These are phyloP conservation scores for Barnettozyma vustinii DNA, from an alignment of 805 yeast species.

Conservation along the genomic window DNA sequence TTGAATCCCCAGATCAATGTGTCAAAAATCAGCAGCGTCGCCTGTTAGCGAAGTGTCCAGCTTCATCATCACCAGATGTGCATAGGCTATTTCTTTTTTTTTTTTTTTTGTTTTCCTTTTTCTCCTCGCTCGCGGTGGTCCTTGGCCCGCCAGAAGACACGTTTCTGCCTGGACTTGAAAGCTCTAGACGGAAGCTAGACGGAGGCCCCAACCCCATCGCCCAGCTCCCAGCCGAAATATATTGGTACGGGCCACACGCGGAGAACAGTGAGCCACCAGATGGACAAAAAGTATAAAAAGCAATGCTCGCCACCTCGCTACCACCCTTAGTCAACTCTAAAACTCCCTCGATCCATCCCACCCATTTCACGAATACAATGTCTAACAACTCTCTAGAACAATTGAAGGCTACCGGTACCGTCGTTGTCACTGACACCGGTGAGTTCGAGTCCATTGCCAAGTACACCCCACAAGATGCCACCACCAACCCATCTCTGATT, in stretches of 20 bases:
- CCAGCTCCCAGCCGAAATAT: neutral
- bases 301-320: neutral
- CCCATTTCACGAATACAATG: conserved; percentile 24
- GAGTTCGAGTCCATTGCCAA: conserved; percentile 97
- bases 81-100: neutral
- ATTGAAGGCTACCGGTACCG: conserved; percentile 92
- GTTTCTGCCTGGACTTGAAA: too few species aligned
- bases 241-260: conserved; percentile 6
- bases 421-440: conserved; percentile 97
- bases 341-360: neutral
- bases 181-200: neutral
- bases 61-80: neutral
- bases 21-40: too few species aligned
- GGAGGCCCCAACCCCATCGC: neutral
- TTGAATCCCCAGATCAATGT: too few species aligned
- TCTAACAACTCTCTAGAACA: conserved; percentile 73
- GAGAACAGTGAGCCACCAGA: conserved; percentile 15
- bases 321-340: too few species aligned
- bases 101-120: too few species aligned
- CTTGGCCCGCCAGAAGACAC: neutral
- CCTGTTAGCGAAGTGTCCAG: too few species aligned
- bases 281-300: conserved; percentile 3
- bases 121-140: neutral
- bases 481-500: conserved; percentile 97
- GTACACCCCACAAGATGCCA: conserved; percentile 98